Evolutionary conservation across 306 rosid species (phyloP), one percentile per base, ranked within the genome.

Genomic region (Cicer yamashitae): DNA sequence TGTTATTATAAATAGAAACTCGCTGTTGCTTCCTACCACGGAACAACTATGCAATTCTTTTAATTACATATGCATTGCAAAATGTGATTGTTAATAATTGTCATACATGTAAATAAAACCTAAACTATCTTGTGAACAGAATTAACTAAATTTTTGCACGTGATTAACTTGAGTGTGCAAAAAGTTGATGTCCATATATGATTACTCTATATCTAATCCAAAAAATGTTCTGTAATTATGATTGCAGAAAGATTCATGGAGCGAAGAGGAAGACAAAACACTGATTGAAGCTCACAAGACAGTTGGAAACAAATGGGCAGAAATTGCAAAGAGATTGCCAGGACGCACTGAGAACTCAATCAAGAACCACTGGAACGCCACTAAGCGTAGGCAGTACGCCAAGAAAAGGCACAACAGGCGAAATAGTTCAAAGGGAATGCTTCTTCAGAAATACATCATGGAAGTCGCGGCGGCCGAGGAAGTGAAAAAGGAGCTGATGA

Each of bases 281-380:
- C 78, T 93, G 0, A 87, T 93, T 10, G 75, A 86, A 73, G 91
- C 91, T 13, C 97, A 91, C 54, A 84, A 67, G 54, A 75, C 71
- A 44, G 62, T 91, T 2, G 93, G 97, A 1, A 93, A 91, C 76
- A 83, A 67, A 15, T 93, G 98, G 97, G 87, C 98, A 0, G 97
- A 91, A 72, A 93, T 93, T 0, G 91, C 97, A 0, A 87, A 67
- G 64, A 68, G 79, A 39, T 40, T 91, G 25, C 93, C 87, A 0
- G 93, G 92, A 0, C 70, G 97, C 13, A 87, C 91, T 0, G 96
- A 91, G 34, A 93, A 93, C 81, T 76, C 91, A 1, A 87, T 91
- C 6, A 91, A 93, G 80, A 93, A 93, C 70, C 96, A 91, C 14
- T 91, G 93, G 97, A 89, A 91, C 45, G 85, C 96, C 9, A 89